These are phyloP conservation scores for Tylopilus subfusipes DNA, from an alignment of 768 basidiomycete genomes.

Conservation along the genomic window DNA sequence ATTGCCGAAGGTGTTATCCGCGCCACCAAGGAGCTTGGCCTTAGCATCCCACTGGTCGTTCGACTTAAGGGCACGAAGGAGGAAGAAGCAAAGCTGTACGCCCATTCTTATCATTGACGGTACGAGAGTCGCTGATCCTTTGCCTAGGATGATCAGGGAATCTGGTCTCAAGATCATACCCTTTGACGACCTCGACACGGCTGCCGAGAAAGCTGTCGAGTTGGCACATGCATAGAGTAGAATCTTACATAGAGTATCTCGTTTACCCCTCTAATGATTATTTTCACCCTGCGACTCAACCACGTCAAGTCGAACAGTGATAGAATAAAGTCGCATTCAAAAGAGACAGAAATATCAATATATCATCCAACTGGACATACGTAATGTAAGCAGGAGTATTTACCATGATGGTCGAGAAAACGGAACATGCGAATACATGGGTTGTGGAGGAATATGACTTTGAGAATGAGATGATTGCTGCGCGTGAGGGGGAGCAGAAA, in stretches of 20 bases:
- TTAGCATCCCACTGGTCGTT: conserved; percentile 87
- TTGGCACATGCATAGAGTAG: conserved; percentile 49
- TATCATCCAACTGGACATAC: conserved; percentile 27
- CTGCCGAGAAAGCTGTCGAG: conserved; percentile 76
- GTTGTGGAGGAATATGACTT: conserved; percentile 26
- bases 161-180: conserved; percentile 92
- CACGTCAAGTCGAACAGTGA: neutral
- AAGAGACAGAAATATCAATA: conserved; percentile 30
- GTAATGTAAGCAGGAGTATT: conserved; percentile 17
- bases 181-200: conserved; percentile 91
- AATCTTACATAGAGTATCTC: conserved; percentile 14
- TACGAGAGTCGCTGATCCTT: conserved; percentile 4
- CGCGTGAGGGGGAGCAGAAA: conserved; percentile 38
- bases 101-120: neutral
- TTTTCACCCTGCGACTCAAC: neutral
- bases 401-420: conserved; percentile 32
- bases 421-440: conserved; percentile 29
- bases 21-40: conserved; percentile 85
- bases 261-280: conserved; percentile 19
- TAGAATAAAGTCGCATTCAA: conserved; percentile 25
- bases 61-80: conserved; percentile 98
- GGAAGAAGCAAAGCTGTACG: conserved; percentile 86
- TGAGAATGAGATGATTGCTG: conserved; percentile 35
- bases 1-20: conserved; percentile 98
- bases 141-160: conserved; percentile 80